Conservation (phyloP, 129 eudicot genomes). For the Tagetes patula region DNA sequence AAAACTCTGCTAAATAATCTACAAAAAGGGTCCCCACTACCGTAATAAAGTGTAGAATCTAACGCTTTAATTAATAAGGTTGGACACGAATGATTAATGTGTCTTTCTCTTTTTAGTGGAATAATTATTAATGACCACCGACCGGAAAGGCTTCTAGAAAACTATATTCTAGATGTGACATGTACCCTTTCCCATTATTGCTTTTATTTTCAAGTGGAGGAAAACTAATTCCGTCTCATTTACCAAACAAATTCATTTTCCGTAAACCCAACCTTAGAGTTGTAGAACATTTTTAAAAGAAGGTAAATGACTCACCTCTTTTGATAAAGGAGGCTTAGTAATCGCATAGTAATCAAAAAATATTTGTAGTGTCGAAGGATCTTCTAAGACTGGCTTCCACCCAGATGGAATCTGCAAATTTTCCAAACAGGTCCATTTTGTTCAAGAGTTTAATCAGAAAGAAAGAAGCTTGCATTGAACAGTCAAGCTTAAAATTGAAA, state of each 20-base stretch:
- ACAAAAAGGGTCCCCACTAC: neutral
- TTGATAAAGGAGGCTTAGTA: slow-evolving; percentile 84
- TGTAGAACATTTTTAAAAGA: neutral
- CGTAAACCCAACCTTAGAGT: neutral
- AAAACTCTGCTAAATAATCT: neutral
- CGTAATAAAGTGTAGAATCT: neutral
- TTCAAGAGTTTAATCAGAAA: slow-evolving; percentile 9
- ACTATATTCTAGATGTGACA: neutral
- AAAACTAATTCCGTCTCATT: slow-evolving; percentile 1
- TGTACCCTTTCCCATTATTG: neutral
- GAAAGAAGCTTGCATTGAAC: slow-evolving; percentile 2
- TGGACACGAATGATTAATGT: neutral
- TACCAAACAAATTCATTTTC: slow-evolving; percentile 3
- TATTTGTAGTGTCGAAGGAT: slow-evolving; percentile 83
- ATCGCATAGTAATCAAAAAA: slow-evolving; percentile 94
- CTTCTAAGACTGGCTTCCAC: slow-evolving; percentile 89
- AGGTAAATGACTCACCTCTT: slow-evolving; percentile 56
- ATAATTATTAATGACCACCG: neutral
- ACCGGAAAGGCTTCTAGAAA: neutral
- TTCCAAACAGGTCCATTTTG: slow-evolving; percentile 15
- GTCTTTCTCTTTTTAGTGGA: neutral
- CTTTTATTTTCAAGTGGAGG: neutral
- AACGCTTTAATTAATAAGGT: neutral
- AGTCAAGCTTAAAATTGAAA: slow-evolving; percentile 9
- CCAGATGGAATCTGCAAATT: slow-evolving; percentile 74